Base-by-base conservation (phyloP, 2,329 filamentous ascomycete genomes). In the Monilinia laxa region DNA sequence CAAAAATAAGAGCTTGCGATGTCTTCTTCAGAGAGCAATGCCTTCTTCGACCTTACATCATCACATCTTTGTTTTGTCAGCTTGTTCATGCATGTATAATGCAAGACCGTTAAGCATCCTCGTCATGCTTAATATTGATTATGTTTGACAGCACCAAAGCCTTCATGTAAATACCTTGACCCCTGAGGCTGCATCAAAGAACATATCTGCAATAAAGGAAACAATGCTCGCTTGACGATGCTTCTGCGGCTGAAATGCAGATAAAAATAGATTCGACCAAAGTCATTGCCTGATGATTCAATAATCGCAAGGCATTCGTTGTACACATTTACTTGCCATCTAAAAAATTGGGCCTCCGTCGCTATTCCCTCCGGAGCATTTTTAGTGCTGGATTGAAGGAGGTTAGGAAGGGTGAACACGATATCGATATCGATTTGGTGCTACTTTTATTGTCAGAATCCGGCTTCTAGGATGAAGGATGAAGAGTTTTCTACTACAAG, bases 191-290 rank as follows among this genome's bases (percentile, higher is more conserved):
- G 23, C 20, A 62, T 62, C 31, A 35, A 40, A 23, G n/a, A n/a
- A 2, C 45, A 5, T 5, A 18, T 47, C 20, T 7, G 45, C 7
- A 20, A 28, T 42, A 38, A 20, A 40, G 28, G 10, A 51, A 12
- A 38, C 4, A 40, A 25, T 10, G 25, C 18, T 38, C 35, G 31
- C 31, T 20, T 18, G 4, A 12, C 31, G 25, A 12, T 20, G 31
- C n/a, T 62, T 25, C 9, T 51, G 58, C 47, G 31, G 58, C 45
- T 51, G 45, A 62, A 25, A 62, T 51, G 47, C 45, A 52, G 51
- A 18, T 40, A 14, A 16, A 40, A 51, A 40, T 51, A 51, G 45
- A 62, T 25, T 38, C 42, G 20, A 25, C 14, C 12, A 38, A 62
- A 62, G 12, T 62, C 7, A 3, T 25, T 25, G 20, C n/a, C 53